These are phyloP conservation scores for Penicillium sp. DNA, from an alignment of 2,329 filamentous ascomycete species.

Conservation along the genomic window DNA sequence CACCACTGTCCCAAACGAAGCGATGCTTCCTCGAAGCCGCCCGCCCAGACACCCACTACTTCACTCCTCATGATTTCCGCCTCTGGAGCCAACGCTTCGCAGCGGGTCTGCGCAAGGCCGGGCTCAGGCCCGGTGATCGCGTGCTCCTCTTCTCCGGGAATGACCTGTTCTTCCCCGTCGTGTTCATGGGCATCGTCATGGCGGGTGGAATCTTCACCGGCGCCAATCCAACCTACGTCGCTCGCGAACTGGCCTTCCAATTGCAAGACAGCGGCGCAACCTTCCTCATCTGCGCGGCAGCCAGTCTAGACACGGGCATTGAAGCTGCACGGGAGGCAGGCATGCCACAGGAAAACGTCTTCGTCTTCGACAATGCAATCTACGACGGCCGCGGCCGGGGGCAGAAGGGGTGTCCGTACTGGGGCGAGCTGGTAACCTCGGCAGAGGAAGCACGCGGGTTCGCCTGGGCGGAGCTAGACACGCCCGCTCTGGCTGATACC, in stretches of 20 bases:
- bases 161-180: conserved; percentile 69
- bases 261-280: conserved; percentile 69
- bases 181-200: conserved; percentile 74
- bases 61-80: conserved; percentile 67
- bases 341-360: conserved; percentile 59
- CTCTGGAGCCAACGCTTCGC: conserved; percentile 73
- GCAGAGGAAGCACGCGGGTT: conserved; percentile 58
- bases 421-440: conserved; percentile 62
- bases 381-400: conserved; percentile 47
- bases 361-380: conserved; percentile 64
- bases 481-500: conserved; percentile 44
- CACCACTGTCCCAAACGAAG: conserved; percentile 48
- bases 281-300: conserved; percentile 64
- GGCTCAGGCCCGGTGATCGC: conserved; percentile 68
- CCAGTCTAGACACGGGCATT: conserved; percentile 62
- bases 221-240: conserved; percentile 70
- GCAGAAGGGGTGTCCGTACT: conserved; percentile 56
- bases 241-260: conserved; percentile 74
- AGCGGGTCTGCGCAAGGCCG: conserved; percentile 64
- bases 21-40: conserved; percentile 64
- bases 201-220: conserved; percentile 78
- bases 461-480: conserved; percentile 56
- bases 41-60: conserved; percentile 65
- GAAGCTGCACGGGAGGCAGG: conserved; percentile 65
- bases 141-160: conserved; percentile 75